Percentiles rank a stretch among this genome's conserved stretches.
These are phyloP conservation scores for Phytophthora foliorum DNA, from an alignment of 352 stramenopile species.

Conservation along the genomic window DNA sequence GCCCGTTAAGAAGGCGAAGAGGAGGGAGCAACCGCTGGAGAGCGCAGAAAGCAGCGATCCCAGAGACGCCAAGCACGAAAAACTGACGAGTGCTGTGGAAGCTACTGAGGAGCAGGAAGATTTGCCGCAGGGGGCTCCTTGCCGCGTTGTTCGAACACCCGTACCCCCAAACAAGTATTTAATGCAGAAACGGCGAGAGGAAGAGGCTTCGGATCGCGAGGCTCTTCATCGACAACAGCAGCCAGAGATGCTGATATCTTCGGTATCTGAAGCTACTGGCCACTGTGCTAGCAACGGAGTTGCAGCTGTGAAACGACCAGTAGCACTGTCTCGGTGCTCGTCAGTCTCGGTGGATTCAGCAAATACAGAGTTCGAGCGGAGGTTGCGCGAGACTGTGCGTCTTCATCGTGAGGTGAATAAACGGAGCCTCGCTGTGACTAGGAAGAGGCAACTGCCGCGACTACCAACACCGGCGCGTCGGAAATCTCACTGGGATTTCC, in stretches of 20 bases:
- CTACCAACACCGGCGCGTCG: constrained; percentile 56
- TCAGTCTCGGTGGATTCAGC: constrained; percentile 24
- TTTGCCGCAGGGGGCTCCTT: constrained; percentile 11
- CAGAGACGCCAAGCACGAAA: neutral
- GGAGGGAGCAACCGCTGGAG: constrained; percentile 2
- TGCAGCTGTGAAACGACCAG: constrained; percentile 12
- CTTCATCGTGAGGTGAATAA: constrained; percentile 54
- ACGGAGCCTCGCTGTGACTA: constrained; percentile 47
- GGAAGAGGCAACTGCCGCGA: constrained; percentile 80
- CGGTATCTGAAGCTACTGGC: constrained; percentile 13
- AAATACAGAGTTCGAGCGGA: constrained; percentile 63
- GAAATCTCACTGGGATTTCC: constrained; percentile 93
- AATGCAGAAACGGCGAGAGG: constrained; percentile 45
- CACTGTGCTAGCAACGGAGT: constrained; percentile 25
- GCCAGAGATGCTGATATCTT: constrained; percentile 19
- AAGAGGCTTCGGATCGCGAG: constrained; percentile 37
- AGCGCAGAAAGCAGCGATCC: neutral
- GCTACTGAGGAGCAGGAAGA: constrained; percentile 9
- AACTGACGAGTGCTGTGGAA: neutral
- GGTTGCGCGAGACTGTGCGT: constrained; percentile 57
- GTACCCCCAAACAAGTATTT: constrained; percentile 62
- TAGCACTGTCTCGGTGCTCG: constrained; percentile 14
- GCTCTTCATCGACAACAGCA: constrained; percentile 25
- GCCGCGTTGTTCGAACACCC: constrained; percentile 50
- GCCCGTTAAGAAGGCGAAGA: constrained; percentile 31